Conservation (phyloP, 768 basidiomycete species). For the Porphyrellus cyaneotinctus region DNA sequence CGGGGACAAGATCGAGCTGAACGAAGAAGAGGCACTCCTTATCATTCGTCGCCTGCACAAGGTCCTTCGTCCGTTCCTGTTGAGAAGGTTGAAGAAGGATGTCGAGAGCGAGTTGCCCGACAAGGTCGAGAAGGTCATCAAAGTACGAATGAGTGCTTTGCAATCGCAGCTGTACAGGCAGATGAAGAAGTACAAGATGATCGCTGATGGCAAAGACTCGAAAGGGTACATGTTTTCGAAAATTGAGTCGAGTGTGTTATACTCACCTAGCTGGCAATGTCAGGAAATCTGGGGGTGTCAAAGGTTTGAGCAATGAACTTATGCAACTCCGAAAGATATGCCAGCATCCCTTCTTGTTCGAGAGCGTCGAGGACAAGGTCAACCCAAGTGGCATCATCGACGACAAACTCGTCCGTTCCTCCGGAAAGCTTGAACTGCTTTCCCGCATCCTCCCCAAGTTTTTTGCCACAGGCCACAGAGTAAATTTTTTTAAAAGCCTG, state of each 20-base stretch:
- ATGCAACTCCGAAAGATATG: constrained; percentile 99
- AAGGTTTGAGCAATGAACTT: constrained; percentile 88
- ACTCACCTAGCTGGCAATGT: constrained; percentile 1
- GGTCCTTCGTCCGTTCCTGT: constrained; percentile 90
- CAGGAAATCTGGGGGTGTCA: constrained; percentile 75
- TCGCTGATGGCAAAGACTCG: constrained; percentile 71
- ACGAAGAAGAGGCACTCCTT: constrained; percentile 98
- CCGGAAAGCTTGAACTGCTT: constrained; percentile 92
- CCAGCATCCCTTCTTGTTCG: constrained; percentile 96
- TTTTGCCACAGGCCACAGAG: constrained; percentile 87
- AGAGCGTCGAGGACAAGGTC: constrained; percentile 92
- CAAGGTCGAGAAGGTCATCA: constrained; percentile 97
- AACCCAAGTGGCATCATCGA: constrained; percentile 79
- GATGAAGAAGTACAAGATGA: constrained; percentile 99
- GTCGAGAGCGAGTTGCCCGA: constrained; percentile 94
- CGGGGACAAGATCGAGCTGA: constrained; percentile 96
- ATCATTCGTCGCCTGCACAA: constrained; percentile 96
- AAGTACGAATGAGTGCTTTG: constrained; percentile 89
- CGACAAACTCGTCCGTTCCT: constrained; percentile 78
- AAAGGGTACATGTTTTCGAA: constrained; percentile 55
- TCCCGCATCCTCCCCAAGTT: constrained; percentile 93
- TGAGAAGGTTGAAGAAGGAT: constrained; percentile 91
- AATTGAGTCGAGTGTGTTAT: neutral
- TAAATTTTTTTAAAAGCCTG: constrained; percentile 36
- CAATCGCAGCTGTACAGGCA: constrained; percentile 93